Evolutionary conservation across 345 rosid species (phyloP).

Genomic region (Citrus medica): DNA sequence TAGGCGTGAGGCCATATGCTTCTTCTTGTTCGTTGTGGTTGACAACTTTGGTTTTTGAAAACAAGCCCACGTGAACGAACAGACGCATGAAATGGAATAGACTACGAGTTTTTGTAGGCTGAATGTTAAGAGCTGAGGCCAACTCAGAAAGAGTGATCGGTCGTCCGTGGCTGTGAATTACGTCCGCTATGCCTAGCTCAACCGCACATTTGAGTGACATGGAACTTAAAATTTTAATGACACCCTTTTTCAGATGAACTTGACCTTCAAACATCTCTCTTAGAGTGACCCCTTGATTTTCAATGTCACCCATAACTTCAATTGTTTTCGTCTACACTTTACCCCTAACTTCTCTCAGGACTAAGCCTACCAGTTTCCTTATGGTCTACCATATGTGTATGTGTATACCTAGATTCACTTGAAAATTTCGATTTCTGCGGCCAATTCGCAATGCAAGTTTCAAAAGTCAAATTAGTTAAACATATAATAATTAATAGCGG

Average conservation of each 20-base stretch:
- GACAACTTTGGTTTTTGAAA: conserved; percentile 14
- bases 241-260: conserved; percentile 30
- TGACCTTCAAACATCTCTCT: conserved; percentile 39
- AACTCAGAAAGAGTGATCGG: conserved; percentile 42
- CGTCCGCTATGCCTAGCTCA: conserved; percentile 43
- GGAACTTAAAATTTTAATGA: conserved; percentile 36
- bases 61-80: conserved; percentile 39
- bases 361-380: no score
- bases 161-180: conserved; percentile 31
- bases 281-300: neutral
- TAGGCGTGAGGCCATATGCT: conserved; percentile 33
- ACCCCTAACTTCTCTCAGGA: no score
- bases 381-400: no score
- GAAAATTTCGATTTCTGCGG: no score
- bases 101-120: conserved; percentile 21
- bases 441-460: no score
- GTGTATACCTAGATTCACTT: no score
- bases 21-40: neutral
- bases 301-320: neutral
- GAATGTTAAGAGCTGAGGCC: conserved; percentile 30
- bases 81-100: conserved; percentile 41
- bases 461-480: no score
- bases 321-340: no score
- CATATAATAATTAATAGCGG: no score
- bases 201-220: conserved; percentile 46